Evolutionary conservation across 2,329 filamentous ascomycete species (phyloP), one percentile per base, ranked within the genome.

Genomic region (Aspergillus proliferans): DNA sequence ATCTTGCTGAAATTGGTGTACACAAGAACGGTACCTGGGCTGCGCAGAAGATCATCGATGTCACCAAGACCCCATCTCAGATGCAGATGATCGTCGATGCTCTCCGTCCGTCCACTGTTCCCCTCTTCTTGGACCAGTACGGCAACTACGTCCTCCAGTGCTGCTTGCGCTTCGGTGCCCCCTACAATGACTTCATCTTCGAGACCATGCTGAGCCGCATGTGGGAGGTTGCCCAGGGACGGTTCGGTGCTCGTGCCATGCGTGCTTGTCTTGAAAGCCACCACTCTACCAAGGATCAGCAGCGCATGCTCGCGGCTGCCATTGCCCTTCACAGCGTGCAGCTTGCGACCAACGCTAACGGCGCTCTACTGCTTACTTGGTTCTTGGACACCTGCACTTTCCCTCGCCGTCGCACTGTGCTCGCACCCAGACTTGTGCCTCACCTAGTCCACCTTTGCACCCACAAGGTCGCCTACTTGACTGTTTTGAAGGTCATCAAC

Each of bases 21-120:
- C 93, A 98, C 79, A 98, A 98, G 81, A 98, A 98, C 63, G 93
- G 93, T 54, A 98, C 93, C 1, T 98, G 93, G 93, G 93, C 93
- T 47, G 93, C 93, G 1, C 93, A 98, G 72, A 98, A 97, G 79
- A 97, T 98, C 63, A 97, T 98, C 58, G 92, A 97, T 62, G 89
- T 95, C 6, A 92, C 90, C 68, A 89, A 93, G 71, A 89, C 87
- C 1, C 83, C 86, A 5, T 75, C 77, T 38, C 91, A 97, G 71
- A 92, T 93, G 84, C 74, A 77, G 43, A 75, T 89, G 72, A 92
- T 98, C 63, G 86, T 93, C 24, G 84, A 95, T 54, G 81, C 88
- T 57, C 77, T 97, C 26, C 86, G 86, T 3, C 85, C 90, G 1
- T 96, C 94, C 71, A 90, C 87, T 0, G 82, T 96, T 43, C 88